Conservation (phyloP, 768 basidiomycete species). For the Auricularia sp. region DNA sequence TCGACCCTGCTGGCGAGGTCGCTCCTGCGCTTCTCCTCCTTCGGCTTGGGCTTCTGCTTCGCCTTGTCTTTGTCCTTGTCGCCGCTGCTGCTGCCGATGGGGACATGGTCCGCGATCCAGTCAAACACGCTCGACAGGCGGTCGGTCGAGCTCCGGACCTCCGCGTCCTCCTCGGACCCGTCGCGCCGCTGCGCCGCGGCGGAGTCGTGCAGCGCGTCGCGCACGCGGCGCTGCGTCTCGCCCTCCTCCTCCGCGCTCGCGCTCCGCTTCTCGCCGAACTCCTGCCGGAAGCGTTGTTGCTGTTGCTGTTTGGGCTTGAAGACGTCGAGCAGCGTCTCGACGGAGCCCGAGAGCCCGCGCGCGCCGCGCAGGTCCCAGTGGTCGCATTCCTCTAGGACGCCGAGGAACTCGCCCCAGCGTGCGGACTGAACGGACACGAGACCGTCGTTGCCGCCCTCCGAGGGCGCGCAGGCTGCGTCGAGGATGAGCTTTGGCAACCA, state of each 20-base stretch:
- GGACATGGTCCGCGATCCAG: conserved; percentile 69
- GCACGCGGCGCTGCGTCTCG: conserved; percentile 3
- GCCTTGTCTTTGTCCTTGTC: conserved; percentile 13
- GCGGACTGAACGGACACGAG: conserved; percentile 88
- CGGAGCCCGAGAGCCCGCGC: conserved; percentile 36
- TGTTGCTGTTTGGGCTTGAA: conserved; percentile 22
- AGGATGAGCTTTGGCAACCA: conserved; percentile 95
- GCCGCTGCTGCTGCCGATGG: conserved; percentile 21
- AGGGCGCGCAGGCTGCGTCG: conserved; percentile 67
- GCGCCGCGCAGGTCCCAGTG: conserved; percentile 96
- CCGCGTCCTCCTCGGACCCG: conserved; percentile 35
- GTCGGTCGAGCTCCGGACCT: conserved; percentile 59
- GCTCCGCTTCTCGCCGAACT: conserved; percentile 19
- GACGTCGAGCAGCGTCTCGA: conserved; percentile 6
- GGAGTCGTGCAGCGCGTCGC: not conserved
- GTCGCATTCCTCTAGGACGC: conserved; percentile 80
- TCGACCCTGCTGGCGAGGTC: conserved; percentile 62
- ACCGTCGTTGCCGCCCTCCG: conserved; percentile 77
- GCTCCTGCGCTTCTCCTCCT: conserved; percentile 21
- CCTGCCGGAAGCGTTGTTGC: conserved; percentile 18
- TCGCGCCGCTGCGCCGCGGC: conserved; percentile 2
- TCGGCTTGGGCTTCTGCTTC: not conserved
- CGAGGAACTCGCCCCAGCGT: conserved; percentile 93
- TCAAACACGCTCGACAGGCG: conserved; percentile 67
- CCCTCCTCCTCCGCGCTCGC: conserved; percentile 4